phyloP scores from a whole-genome alignment of 2,329 filamentous ascomycete species.

The Cladosporium sp. region DNA sequence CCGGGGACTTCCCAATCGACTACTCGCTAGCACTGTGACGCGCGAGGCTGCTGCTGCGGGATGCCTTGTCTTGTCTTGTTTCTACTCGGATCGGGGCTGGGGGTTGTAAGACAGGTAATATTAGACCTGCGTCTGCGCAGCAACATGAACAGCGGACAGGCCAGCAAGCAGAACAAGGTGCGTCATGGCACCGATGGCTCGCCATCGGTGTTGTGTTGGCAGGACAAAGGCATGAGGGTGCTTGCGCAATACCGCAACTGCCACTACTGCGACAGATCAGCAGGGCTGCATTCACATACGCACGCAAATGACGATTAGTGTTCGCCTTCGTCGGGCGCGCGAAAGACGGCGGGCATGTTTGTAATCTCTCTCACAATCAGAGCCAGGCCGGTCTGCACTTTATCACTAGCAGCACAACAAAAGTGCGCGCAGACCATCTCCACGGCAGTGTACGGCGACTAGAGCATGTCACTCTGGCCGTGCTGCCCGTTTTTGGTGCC shows the following conservation, averaged over 20 bases:
- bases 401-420: not conserved
- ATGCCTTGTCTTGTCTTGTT: not conserved
- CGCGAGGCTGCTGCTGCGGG: not conserved
- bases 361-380: not conserved
- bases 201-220: not conserved
- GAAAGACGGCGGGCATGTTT: not conserved
- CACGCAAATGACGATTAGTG: not conserved
- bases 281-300: not conserved
- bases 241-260: not conserved
- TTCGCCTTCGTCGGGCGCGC: not conserved
- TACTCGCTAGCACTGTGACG: no score
- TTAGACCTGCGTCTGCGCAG: not conserved
- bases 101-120: constrained; percentile 2
- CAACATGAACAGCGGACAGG: not conserved
- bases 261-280: not conserved
- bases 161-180: not conserved
- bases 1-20: no score
- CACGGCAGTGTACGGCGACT: constrained; percentile 4
- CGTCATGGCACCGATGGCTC: not conserved
- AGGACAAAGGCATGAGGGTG: not conserved
- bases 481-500: not conserved
- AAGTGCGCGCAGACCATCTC: constrained; percentile 5
- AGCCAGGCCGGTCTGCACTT: not conserved
- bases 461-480: constrained; percentile 2
- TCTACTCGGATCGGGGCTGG: not conserved